A percentile compares a stretch with the other conserved stretches of the same genome.
Conservation (phyloP, 176 grass and related monocot genomes). For the Eremochloa ophiuroides region DNA sequence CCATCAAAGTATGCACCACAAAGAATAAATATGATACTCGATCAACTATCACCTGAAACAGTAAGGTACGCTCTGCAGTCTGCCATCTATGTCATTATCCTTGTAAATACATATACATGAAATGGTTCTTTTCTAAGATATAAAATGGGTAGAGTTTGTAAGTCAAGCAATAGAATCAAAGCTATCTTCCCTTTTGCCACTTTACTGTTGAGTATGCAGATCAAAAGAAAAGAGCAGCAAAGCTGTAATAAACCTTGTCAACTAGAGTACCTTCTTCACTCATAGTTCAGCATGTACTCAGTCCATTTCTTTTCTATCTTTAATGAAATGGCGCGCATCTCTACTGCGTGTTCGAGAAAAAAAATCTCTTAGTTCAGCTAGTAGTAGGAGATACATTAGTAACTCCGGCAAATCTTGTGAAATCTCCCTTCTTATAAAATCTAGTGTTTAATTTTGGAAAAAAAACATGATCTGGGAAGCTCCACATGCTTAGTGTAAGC, state of each 20-base stretch:
- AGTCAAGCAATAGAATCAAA: not conserved
- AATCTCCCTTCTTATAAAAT: not conserved
- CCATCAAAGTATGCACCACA: conserved; percentile 64
- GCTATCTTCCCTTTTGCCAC: not conserved
- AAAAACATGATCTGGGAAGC: not conserved
- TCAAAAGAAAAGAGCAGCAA: not conserved
- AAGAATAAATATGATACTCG: conserved; percentile 64
- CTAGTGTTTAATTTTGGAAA: too few species aligned
- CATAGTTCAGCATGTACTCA: not conserved
- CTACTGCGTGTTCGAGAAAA: too few species aligned
- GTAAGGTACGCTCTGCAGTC: conserved; percentile 54
- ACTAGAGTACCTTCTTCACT: not conserved
- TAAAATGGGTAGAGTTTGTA: not conserved
- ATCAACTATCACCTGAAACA: conserved; percentile 71
- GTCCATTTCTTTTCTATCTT: too few species aligned
- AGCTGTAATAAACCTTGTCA: not conserved
- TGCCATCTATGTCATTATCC: not conserved
- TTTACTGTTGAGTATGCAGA: not conserved
- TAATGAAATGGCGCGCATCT: too few species aligned
- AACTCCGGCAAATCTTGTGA: not conserved
- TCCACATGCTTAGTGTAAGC: not conserved
- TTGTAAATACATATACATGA: conserved; percentile 5
- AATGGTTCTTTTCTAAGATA: not conserved
- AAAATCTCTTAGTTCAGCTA: not conserved
- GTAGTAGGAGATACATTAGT: conserved; percentile 1